Evolutionary conservation across 2,329 filamentous ascomycete species (phyloP), one percentile per base, ranked within the genome.

Genomic region (Colletotrichum sansevieriae): DNA sequence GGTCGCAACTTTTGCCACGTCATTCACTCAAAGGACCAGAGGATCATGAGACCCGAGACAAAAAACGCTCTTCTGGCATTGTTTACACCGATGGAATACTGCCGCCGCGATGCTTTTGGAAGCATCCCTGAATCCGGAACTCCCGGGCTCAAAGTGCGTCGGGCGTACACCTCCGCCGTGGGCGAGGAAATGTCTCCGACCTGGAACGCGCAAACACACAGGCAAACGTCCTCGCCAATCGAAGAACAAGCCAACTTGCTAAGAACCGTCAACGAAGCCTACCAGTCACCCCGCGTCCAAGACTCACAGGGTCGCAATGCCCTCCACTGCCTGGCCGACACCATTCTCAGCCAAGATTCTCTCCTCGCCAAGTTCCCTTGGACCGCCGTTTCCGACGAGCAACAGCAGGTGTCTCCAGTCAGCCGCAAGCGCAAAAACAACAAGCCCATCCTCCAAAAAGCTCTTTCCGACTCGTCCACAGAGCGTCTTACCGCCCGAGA

Each of bases 301-400:
- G 83, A 86, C 70, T 44, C 75, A 1, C 75, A 82, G 5, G 87
- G 87, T 5, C 83, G 85, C 22, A 89, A 89, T 68, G 86, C 83
- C 9, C 78, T 89, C 15, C 87, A 89, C 71, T 88, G 85, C 69
- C 82, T 89, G n/a, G 87, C 87, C 2, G 82, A 84, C 68, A 85
- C 83, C 7, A 82, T 82, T n/a, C 76, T 88, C 1, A 81, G 82
- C 71, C 63, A 76, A 37, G 75, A 77, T 4, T 80, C 78, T 22
- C 75, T 83, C 10, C 74, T 78, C 13, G 76, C 79, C 59, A 81
- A 80, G 56, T 76, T 75, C 20, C 76, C 78, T 62, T 49, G 75
- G 10, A 71, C 72, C 29, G 67, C 72, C 29, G 67, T 72, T 12
- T 74, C 75, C 15, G 72, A 75, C 35, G 69, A 66, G 37, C 47